These are phyloP conservation scores for Tetrahymena malaccensis DNA, from an alignment of 73 alveolate genomes.

Conservation along the genomic window DNA sequence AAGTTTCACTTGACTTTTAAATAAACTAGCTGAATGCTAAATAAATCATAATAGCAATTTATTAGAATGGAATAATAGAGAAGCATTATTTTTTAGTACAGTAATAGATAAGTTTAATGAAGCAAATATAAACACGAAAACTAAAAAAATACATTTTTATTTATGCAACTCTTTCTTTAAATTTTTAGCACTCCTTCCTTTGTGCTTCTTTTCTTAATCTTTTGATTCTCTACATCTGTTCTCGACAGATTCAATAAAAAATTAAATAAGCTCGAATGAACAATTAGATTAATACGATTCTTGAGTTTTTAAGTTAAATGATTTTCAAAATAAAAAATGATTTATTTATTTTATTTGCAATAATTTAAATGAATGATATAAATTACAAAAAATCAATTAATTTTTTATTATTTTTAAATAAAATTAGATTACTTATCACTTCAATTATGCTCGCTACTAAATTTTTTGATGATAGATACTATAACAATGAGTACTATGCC, in stretches of 20 bases:
- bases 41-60: background rate
- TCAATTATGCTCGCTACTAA: slow-evolving; percentile 57
- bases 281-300: background rate
- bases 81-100: background rate
- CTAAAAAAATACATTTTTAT: background rate
- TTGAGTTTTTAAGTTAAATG: background rate
- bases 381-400: background rate
- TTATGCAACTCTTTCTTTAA: background rate
- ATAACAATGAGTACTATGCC: slow-evolving; percentile 61
- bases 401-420: slow-evolving; percentile 7
- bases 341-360: no score
- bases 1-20: background rate
- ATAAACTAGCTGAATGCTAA: background rate
- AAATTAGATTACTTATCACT: slow-evolving; percentile 55
- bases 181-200: background rate
- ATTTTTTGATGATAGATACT: slow-evolving; percentile 62
- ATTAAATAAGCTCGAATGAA: background rate
- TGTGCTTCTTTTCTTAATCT: background rate
- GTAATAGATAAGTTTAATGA: background rate
- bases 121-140: no score
- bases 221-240: background rate
- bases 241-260: background rate
- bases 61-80: background rate
- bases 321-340: background rate
- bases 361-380: no score